phyloP scores from a whole-genome alignment of 176 grass and related monocot genomes.

The Guadua angustifolia region DNA sequence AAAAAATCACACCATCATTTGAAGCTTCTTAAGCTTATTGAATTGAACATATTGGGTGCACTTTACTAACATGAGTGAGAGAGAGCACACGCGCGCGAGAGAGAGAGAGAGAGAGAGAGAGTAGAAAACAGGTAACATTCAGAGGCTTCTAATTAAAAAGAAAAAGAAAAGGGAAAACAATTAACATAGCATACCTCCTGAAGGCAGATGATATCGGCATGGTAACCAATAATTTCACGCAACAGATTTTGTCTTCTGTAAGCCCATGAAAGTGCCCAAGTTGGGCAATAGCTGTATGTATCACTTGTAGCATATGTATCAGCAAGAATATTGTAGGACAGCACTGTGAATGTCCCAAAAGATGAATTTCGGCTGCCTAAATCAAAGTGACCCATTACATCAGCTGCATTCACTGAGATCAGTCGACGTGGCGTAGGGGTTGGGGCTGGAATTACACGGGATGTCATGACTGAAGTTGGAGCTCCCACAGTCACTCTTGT shows the following conservation, averaged over 20 bases:
- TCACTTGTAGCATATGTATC: conserved; percentile 78
- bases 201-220: conserved; percentile 93
- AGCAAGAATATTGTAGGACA: conserved; percentile 92
- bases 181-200: conserved; percentile 67
- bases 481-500: conserved; percentile 59
- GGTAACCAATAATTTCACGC: conserved; percentile 84
- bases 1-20: neutral
- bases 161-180: neutral
- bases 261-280: conserved; percentile 89
- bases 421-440: conserved; percentile 71
- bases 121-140: neutral
- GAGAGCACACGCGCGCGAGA: too few species aligned
- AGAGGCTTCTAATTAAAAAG: neutral
- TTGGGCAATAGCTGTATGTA: conserved; percentile 78
- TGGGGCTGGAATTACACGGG: conserved; percentile 84
- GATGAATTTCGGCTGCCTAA: conserved; percentile 58
- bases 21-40: conserved; percentile 7
- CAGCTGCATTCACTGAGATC: conserved; percentile 68
- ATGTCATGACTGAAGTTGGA: conserved; percentile 65
- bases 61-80: neutral
- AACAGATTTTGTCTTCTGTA: conserved; percentile 92
- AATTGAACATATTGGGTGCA: neutral
- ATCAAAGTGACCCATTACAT: conserved; percentile 57
- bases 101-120: neutral
- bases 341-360: conserved; percentile 76